Evolutionary conservation across 805 yeast genomes (phyloP), one percentile per base, ranked within the genome.

Genomic region (Candida peoriensis): DNA sequence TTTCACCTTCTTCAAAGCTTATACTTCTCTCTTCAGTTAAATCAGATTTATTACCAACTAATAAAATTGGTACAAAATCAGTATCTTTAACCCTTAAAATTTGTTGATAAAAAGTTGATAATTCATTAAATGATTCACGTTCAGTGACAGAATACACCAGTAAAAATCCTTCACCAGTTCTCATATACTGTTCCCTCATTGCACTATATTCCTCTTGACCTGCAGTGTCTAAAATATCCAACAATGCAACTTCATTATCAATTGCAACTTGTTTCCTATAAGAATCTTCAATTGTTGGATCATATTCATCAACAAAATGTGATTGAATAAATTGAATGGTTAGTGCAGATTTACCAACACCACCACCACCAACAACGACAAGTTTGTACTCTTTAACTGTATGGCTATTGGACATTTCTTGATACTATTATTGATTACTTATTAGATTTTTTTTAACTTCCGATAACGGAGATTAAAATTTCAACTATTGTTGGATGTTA

Each of bases 301-400:
- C 98, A 54, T 93, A 93, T 58, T 93, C 98, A 59, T 89, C 96
- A 21, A 90, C 95, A 55, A 93, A 93, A 53, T 89, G 96, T 23
- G 88, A 77, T 60, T 90, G 97, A 36, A 93, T 88, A 54, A 93
- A 72, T 61, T 93, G 95, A 46, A 93, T 93, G 19, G 98, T 93
- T 44, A 93, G 67, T 6, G 98, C 97, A 17, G 95, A 82, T 61
- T 93, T 93, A 64, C 98, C 98, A 37, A 93, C 98, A 63, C 96
- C 97, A 56, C 97, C 97, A 25, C 97, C 97, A 37, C 97, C 98
- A 37, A 90, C 96, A 29, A 90, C 97, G 5, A 93, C 98, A 40
- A 93, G 64, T 57, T 94, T 88, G 59, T 80, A 90, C 61, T 89
- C 96, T 60, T 82, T 73, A 37, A 75, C 68, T 30, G 58, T 61